Evolutionary conservation across 164 flowering plant genomes (phyloP).

Genomic region (Piper betle): DNA sequence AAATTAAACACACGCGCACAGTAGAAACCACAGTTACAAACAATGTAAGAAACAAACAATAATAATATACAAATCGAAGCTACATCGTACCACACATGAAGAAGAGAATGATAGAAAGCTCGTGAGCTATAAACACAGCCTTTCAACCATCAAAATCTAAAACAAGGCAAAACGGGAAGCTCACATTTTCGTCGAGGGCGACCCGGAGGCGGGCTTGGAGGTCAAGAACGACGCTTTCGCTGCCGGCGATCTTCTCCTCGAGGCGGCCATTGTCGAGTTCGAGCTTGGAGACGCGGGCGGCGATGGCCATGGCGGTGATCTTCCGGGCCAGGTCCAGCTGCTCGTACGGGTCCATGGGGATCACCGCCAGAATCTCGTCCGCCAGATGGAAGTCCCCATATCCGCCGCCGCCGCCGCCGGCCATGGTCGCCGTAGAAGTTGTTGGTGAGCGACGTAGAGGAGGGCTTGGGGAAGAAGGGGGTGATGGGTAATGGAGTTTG

Average conservation of each 20-base stretch:
- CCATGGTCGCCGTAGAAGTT: no score
- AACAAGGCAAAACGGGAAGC: background rate
- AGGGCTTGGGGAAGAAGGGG: no score
- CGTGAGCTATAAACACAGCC: no score
- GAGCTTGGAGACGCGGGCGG: conserved; percentile 77
- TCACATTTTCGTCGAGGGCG: conserved; percentile 65
- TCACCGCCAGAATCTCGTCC: conserved; percentile 68
- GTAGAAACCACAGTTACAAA: no score
- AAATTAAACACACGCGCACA: no score
- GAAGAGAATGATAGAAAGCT: no score
- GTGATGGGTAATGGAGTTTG: no score
- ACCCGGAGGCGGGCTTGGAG: conserved; percentile 41
- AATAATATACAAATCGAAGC: no score
- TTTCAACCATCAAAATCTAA: no score
- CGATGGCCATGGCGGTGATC: conserved; percentile 89
- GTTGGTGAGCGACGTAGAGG: no score
- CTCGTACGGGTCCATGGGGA: conserved; percentile 83
- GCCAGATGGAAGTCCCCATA: conserved; percentile 48
- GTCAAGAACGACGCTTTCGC: conserved; percentile 44
- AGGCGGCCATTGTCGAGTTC: conserved; percentile 48
- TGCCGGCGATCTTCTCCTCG: conserved; percentile 45
- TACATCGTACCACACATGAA: no score
- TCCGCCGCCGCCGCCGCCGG: conserved; percentile 12
- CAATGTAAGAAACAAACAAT: no score
- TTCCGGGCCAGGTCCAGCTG: conserved; percentile 91